Conservation (phyloP, 768 basidiomycete species). For the Rhodocollybia butyracea region DNA sequence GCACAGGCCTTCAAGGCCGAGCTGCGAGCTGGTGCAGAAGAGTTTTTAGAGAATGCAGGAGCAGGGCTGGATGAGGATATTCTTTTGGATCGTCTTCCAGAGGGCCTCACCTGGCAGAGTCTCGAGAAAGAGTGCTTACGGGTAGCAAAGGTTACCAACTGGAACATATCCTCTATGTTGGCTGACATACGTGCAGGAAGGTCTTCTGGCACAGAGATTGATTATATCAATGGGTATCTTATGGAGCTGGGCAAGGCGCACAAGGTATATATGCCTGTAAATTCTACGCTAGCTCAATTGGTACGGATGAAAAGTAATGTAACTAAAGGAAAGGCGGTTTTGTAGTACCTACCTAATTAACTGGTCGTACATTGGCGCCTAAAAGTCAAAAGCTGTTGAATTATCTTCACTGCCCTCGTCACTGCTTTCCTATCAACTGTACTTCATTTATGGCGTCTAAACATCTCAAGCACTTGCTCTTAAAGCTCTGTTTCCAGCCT, state of each 20-base stretch:
- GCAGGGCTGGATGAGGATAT: slow-evolving; percentile 15
- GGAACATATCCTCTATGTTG: slow-evolving; percentile 82
- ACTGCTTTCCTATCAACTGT: no score
- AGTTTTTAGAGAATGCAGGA: slow-evolving; percentile 19
- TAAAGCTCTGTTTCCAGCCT: no score
- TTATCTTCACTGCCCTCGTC: no score
- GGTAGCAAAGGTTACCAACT: slow-evolving; percentile 53
- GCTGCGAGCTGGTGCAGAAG: slow-evolving; percentile 37
- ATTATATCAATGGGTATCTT: slow-evolving; percentile 82
- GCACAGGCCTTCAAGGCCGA: slow-evolving; percentile 55
- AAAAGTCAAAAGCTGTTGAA: no score
- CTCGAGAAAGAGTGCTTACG: slow-evolving; percentile 57
- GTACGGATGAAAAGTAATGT: slow-evolving; percentile 50
- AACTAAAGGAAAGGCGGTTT: neutral
- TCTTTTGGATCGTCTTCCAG: slow-evolving; percentile 39
- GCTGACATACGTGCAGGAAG: slow-evolving; percentile 60
- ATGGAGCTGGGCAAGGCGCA: slow-evolving; percentile 55
- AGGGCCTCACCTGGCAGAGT: slow-evolving; percentile 36
- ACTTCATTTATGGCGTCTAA: no score
- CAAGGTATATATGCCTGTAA: slow-evolving; percentile 56
- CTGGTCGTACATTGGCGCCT: no score
- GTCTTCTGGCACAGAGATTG: slow-evolving; percentile 61
- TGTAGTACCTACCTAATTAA: neutral
- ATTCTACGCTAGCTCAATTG: slow-evolving; percentile 50
- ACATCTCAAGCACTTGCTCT: no score